Evolutionary conservation across 2,329 filamentous ascomycete genomes (phyloP).

Genomic region (Sporothrix brasiliensis): DNA sequence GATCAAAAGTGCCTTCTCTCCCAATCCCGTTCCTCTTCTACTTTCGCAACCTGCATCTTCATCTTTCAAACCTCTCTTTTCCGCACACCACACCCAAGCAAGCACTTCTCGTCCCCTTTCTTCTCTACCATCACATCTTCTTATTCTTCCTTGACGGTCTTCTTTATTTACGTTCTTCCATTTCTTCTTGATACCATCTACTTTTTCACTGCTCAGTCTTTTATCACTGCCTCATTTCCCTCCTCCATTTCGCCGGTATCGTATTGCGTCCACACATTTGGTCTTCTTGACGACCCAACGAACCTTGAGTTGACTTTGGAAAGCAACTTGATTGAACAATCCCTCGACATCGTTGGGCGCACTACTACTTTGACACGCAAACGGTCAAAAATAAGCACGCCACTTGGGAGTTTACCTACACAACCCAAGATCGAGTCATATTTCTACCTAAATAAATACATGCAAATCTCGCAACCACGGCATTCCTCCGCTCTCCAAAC

Average conservation of each 20-base stretch:
- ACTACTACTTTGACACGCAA: not conserved
- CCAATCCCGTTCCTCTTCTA: conserved; percentile 30
- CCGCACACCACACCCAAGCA: conserved; percentile 16
- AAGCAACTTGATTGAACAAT: conserved; percentile 24
- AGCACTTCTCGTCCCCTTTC: conserved; percentile 6
- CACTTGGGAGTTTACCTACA: conserved; percentile 10
- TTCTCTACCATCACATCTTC: not conserved
- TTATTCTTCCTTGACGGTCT: not conserved
- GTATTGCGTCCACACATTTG: conserved; percentile 1
- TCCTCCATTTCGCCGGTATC: not conserved
- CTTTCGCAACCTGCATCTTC: conserved; percentile 25
- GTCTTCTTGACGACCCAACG: conserved; percentile 4
- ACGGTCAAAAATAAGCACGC: conserved; percentile 23
- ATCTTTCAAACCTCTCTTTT: conserved; percentile 9
- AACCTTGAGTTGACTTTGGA: conserved; percentile 20
- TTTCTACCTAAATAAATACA: not conserved
- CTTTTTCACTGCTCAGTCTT: not conserved
- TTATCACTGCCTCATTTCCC: not conserved
- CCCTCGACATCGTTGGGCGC: not conserved
- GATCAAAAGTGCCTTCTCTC: conserved; percentile 30
- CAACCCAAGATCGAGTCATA: conserved; percentile 28
- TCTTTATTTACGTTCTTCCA: conserved; percentile 1
- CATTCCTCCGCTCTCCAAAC: conserved; percentile 21
- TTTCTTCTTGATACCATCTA: not conserved
- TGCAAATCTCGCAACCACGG: conserved; percentile 29